Percentiles rank a stretch among this genome's conserved stretches.
Conservation (phyloP, 495 filamentous ascomycete genomes). For the Neurospora sp. region DNA sequence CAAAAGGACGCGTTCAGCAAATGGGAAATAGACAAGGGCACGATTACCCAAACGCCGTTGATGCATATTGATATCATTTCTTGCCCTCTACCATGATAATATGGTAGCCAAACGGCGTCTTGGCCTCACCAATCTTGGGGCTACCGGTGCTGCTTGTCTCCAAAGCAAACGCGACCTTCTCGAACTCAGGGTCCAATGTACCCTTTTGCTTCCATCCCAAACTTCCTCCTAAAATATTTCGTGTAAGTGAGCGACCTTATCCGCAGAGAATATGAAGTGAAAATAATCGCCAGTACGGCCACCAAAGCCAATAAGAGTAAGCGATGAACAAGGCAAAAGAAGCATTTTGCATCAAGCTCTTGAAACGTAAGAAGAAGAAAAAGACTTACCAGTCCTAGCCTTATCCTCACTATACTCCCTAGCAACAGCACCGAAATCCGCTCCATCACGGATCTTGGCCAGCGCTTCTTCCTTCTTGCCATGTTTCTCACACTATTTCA, state of each 20-base stretch:
- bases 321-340: too few species aligned
- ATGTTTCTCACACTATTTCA: conserved; percentile 69
- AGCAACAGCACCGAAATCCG: conserved; percentile 84
- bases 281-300: neutral
- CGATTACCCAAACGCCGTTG: neutral
- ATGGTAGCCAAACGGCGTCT: conserved; percentile 85
- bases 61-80: neutral
- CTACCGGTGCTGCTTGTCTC: conserved; percentile 64
- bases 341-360: too few species aligned
- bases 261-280: neutral
- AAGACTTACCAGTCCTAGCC: conserved; percentile 57
- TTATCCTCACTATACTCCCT: conserved; percentile 83
- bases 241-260: neutral
- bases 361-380: neutral
- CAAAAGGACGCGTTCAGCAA: neutral
- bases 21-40: neutral
- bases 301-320: too few species aligned
- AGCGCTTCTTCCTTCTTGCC: conserved; percentile 81
- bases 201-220: conserved; percentile 80
- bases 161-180: conserved; percentile 70
- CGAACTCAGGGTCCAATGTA: conserved; percentile 62
- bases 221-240: conserved; percentile 50
- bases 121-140: conserved; percentile 69
- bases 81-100: conserved; percentile 69
- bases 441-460: conserved; percentile 62